Evolutionary conservation across 148 eudicot genomes (phyloP).

Genomic region (Amaranthus palmeri): DNA sequence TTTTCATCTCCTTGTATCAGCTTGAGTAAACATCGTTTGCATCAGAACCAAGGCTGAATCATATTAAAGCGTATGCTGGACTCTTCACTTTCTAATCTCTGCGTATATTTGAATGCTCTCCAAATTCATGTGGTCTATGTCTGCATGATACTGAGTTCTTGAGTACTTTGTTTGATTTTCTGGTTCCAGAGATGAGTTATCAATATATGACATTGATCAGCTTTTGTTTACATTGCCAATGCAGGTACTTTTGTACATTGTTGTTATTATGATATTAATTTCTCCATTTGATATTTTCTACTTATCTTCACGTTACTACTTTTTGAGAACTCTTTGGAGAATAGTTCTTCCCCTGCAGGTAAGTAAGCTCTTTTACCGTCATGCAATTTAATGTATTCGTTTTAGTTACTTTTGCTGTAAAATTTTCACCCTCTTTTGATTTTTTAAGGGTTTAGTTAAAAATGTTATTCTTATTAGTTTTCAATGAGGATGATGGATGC

Average conservation of each 20-base stretch:
- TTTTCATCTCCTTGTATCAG: too few relatives aligned
- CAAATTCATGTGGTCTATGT: neutral
- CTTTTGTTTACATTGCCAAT: conserved; percentile 19
- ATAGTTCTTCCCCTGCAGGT: conserved; percentile 94
- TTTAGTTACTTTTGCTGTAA: neutral
- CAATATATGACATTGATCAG: neutral
- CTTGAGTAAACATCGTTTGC: neutral
- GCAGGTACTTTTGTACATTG: conserved; percentile 92
- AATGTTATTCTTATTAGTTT: too few relatives aligned
- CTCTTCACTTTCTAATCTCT: neutral
- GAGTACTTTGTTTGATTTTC: neutral
- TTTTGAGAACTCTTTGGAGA: conserved; percentile 90
- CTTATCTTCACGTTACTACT: conserved; percentile 80
- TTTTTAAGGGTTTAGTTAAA: neutral
- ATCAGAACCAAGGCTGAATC: neutral
- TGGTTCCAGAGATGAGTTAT: neutral
- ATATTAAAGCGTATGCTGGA: too few relatives aligned
- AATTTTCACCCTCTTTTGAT: neutral
- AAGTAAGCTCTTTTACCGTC: conserved; percentile 35
- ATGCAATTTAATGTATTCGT: neutral
- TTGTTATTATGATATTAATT: conserved; percentile 57
- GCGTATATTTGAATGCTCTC: neutral
- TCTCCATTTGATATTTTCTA: conserved; percentile 91
- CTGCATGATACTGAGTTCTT: neutral
- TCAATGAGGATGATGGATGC: too few relatives aligned